phyloP scores from a whole-genome alignment of 1,139 yeast species.

The Pichia sp. region DNA sequence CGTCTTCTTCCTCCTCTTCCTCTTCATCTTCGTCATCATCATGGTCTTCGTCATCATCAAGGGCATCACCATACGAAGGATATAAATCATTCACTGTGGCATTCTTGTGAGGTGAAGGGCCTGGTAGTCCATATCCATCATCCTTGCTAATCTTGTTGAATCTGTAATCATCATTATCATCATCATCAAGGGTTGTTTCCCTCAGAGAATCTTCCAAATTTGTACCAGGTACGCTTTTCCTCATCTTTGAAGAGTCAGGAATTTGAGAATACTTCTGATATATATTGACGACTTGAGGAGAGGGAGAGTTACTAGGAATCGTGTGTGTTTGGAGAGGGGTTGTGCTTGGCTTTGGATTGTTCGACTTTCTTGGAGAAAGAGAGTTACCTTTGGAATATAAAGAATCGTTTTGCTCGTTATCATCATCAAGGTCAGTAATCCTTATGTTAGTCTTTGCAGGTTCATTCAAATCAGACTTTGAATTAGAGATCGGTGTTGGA shows the following conservation, averaged over 20 bases:
- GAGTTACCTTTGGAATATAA: constrained; percentile 6
- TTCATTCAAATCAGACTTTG: background rate
- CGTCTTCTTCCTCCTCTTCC: constrained; percentile 16
- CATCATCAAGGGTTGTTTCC: background rate
- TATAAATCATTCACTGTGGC: constrained; percentile 13
- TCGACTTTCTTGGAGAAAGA: constrained; percentile 1
- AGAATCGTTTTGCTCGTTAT: constrained; percentile 6
- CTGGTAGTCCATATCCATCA: background rate
- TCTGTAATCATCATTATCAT: background rate
- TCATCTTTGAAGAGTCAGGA: constrained; percentile 18
- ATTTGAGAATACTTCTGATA: constrained; percentile 32
- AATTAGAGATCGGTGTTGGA: background rate
- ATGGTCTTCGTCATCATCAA: constrained; percentile 13
- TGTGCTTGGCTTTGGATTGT: background rate
- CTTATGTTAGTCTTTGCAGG: background rate
- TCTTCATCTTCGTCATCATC: constrained; percentile 15
- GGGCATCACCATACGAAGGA: constrained; percentile 17
- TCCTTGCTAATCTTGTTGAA: background rate
- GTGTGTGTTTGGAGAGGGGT: constrained; percentile 6
- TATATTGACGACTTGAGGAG: constrained; percentile 30
- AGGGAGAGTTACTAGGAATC: constrained; percentile 15
- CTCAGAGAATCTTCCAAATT: background rate
- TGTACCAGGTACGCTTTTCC: background rate
- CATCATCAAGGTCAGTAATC: background rate
- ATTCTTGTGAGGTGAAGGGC: background rate